Evolutionary conservation across 2,329 filamentous ascomycete genomes (phyloP), one percentile per base, ranked within the genome.

Genomic region (Neophaeococcomyces mojaviensis): DNA sequence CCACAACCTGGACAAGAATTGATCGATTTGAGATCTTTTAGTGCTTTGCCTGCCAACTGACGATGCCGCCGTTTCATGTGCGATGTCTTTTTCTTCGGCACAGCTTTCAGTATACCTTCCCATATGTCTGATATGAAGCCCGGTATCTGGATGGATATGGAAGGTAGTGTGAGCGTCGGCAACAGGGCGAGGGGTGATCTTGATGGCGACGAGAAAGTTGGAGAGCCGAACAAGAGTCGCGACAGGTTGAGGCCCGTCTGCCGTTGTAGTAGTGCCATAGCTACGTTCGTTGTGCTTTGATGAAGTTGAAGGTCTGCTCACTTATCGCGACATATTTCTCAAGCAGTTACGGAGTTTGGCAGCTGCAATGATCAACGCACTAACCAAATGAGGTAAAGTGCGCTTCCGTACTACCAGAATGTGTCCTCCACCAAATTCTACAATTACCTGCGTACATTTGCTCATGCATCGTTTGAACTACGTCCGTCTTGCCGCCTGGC

Each of bases 51-150:
- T 19, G 89, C 90, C 82, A 97, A 85, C 63, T 94, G 88, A 59
- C 94, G 81, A 62, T 88, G 83, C 58, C 92, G 79, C 76, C 88
- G 95, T 73, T 92, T 95, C 73, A 87, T 87, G 67, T 98, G 88
- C 34, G 90, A 96, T 28, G 88, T 94, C 78, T 97, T 98, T 73
- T 95, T 97, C 77, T 98, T 98, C 4, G 92, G 92, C 13, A 97
- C 92, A 1, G 92, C 92, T 55, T 82, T 82, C 56, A 98, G 74
- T 37, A 98, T 78, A 4, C 86, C 88, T 57, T 96, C 90, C 90
- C 90, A 97, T 59, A 98, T 81, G 52, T 85, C 86, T 46, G 79
- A 81, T 18, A 95, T 68, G n/a, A 88, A 62, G 4, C 77, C 76
- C 4, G 85, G 82, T 42, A 89, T 71, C 40, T 71, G 78, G 55